Base-by-base conservation (phyloP, 1,139 yeast species). In the Yamadazyma kanchanaburiensis region DNA sequence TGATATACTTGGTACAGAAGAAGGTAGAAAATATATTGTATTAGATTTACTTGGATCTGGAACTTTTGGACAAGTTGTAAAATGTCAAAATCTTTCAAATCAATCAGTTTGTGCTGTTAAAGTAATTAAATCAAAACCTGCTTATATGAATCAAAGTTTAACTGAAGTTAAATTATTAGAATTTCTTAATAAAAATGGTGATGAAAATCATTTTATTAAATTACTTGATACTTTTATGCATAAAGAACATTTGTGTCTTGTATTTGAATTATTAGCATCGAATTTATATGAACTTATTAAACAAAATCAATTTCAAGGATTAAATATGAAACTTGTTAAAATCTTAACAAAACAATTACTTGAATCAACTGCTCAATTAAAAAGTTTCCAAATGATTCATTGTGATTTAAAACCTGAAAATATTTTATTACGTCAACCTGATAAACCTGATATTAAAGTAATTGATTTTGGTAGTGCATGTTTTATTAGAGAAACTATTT, bases 401-500 rank as follows among this genome's bases (percentile, higher is more conserved):
- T 91, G 99, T 60, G 99, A 91, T 58, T 64, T 91, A 50, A 94
- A 94, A 53, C 99, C 99, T 0, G 99, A 94, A 48, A 94, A 94
- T 55, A 86, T 94, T 27, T 60, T 94, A 30, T 63, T 94, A 23
- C 77, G 85, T 33, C 78, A 82, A 32, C 80, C 91, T 1, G 96
- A 88, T 53, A 77, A 80, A 39, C 95, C 97, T 3, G 85, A 81
- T 32, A 77, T 94, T 37, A 94, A 91, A 54, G 85, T 94, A 26
- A 89, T 94, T 47, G 99, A 94, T 60, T 94, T 94, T 62, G 99
- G 99, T 0, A 79, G 94, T 6, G 95, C 98, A 0, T 94, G 98
- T 54, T 91, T 86, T 49, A 94, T 91, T 37, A 66, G 88, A 30
- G 94, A 87, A 48, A 86, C 95, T 0, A 69, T 89, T 4, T 91